Percentiles rank a stretch among this genome's conserved stretches.
These are phyloP conservation scores for Ceratobasidium sp. DNA, from an alignment of 1,284 basidiomycete genomes.

Conservation along the genomic window DNA sequence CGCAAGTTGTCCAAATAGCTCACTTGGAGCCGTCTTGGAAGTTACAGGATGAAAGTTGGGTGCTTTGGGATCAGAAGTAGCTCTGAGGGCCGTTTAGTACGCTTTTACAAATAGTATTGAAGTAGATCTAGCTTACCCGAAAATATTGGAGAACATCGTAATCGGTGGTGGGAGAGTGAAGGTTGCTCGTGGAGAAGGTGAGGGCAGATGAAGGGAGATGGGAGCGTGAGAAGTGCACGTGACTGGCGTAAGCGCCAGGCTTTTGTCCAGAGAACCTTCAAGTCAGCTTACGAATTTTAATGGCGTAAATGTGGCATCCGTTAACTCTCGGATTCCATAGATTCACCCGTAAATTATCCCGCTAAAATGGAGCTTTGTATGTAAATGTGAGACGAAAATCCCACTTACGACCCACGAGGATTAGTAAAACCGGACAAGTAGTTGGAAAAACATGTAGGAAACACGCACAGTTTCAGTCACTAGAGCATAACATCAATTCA, in stretches of 20 bases:
- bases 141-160: conserved; percentile 77
- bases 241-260: not conserved
- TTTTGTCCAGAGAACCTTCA: too few relatives aligned
- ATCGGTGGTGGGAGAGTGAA: conserved; percentile 53
- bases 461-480: too few relatives aligned
- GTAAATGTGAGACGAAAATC: too few relatives aligned
- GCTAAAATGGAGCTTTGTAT: too few relatives aligned
- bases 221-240: conserved; percentile 46
- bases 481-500: too few relatives aligned
- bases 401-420: too few relatives aligned
- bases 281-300: too few relatives aligned
- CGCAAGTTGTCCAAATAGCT: conserved; percentile 78
- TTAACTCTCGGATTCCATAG: too few relatives aligned
- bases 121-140: conserved; percentile 69
- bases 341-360: too few relatives aligned
- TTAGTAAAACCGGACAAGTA: too few relatives aligned
- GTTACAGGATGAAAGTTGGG: conserved; percentile 84
- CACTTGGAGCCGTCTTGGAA: conserved; percentile 63
- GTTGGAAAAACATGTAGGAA: too few relatives aligned
- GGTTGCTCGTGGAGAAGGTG: conserved; percentile 53
- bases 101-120: conserved; percentile 7
- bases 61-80: conserved; percentile 59
- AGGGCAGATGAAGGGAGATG: conserved; percentile 50
- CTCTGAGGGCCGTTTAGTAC: conserved; percentile 50
- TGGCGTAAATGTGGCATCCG: too few relatives aligned